Conservation (phyloP, 2,329 filamentous ascomycete genomes). For the Amauroascus niger region DNA sequence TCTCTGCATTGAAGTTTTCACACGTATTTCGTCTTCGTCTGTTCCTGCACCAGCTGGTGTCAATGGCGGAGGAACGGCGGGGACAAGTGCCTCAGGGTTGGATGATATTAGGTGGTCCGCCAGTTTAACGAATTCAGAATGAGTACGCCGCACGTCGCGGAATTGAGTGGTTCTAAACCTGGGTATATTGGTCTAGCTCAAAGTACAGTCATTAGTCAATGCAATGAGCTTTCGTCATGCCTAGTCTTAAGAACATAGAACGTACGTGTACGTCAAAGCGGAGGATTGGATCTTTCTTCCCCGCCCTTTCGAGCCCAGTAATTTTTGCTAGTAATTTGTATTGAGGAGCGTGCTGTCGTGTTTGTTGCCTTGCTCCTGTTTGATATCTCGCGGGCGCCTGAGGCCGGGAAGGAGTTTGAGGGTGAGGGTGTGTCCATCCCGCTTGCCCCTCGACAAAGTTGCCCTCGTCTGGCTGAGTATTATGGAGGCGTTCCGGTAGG, state of each 20-base stretch:
- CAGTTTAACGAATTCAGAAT: slow-evolving; percentile 94
- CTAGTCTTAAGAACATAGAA: slow-evolving; percentile 5
- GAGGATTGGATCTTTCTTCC: slow-evolving; percentile 89
- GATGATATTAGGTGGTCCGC: slow-evolving; percentile 90
- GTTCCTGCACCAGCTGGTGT: slow-evolving; percentile 92
- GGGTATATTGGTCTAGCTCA: slow-evolving; percentile 84
- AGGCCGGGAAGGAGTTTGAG: slow-evolving; percentile 28
- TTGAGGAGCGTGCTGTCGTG: slow-evolving; percentile 49
- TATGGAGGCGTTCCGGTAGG: slow-evolving; percentile 36
- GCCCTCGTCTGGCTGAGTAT: slow-evolving; percentile 32
- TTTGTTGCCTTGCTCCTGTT: slow-evolving; percentile 29
- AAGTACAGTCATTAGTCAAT: slow-evolving; percentile 4
- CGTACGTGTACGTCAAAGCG: slow-evolving; percentile 94
- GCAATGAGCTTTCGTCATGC: background rate
- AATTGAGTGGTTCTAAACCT: slow-evolving; percentile 97
- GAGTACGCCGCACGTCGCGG: slow-evolving; percentile 87
- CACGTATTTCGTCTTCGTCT: slow-evolving; percentile 83
- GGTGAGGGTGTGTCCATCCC: slow-evolving; percentile 15
- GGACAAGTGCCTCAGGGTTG: slow-evolving; percentile 92
- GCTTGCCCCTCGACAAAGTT: slow-evolving; percentile 32
- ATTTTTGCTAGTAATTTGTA: slow-evolving; percentile 92
- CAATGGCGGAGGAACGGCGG: slow-evolving; percentile 85
- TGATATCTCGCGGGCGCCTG: slow-evolving; percentile 43
- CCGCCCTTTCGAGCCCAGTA: slow-evolving; percentile 81
- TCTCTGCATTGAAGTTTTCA: slow-evolving; percentile 81